Evolutionary conservation across 306 rosid species (phyloP).

Genomic region (Amphicarpaea edgeworthii): DNA sequence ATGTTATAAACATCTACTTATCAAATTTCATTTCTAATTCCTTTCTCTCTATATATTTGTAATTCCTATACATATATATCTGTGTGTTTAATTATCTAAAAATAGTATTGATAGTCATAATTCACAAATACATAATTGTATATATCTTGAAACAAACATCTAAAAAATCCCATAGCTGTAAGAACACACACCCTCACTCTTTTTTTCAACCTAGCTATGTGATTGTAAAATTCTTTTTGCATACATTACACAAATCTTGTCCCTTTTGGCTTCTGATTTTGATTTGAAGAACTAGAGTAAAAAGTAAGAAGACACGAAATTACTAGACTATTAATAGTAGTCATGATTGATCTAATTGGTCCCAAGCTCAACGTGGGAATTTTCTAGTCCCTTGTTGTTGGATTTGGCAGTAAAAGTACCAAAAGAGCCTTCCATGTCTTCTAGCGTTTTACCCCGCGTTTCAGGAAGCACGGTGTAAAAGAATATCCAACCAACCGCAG

Average conservation of each 20-base stretch:
- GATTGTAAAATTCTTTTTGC: no score
- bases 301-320: background rate
- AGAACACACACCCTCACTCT: background rate
- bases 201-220: background rate
- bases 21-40: no score
- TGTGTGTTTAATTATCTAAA: no score
- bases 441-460: conserved; percentile 77
- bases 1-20: no score
- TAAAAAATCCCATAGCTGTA: background rate
- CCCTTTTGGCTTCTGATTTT: background rate
- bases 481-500: conserved; percentile 58
- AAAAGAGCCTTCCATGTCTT: conserved; percentile 76
- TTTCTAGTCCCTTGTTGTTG: background rate
- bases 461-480: conserved; percentile 73
- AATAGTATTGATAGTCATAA: no score
- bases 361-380: conserved; percentile 53
- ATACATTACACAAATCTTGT: background rate
- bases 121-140: no score
- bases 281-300: background rate
- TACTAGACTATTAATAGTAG: background rate
- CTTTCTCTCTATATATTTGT: no score
- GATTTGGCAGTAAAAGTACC: conserved; percentile 59
- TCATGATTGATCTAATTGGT: no score
- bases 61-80: no score
- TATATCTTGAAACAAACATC: background rate